Evolutionary conservation across 2,329 filamentous ascomycete genomes (phyloP).

Genomic region (Ceratocystis ficicola): DNA sequence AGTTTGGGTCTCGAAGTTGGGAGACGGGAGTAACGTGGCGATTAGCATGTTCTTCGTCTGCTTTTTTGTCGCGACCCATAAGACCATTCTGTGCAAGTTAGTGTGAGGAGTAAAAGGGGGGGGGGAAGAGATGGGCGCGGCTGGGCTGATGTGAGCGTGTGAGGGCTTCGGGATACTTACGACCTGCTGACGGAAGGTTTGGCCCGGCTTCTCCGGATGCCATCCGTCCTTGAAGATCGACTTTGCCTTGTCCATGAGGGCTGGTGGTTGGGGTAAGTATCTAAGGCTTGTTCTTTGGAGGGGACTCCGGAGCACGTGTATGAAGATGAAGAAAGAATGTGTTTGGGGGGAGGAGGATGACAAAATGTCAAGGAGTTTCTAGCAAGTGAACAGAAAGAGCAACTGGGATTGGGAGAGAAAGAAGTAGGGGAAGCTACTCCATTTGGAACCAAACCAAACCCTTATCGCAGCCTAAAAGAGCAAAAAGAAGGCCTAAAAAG

Average conservation of each 20-base stretch:
- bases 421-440: slow-evolving; percentile 22
- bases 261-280: background rate
- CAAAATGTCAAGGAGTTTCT: background rate
- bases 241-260: slow-evolving; percentile 19
- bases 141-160: background rate
- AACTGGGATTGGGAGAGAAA: background rate
- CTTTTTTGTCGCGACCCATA: slow-evolving; percentile 33
- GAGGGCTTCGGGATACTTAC: slow-evolving; percentile 22
- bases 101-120: background rate
- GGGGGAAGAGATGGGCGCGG: background rate
- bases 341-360: background rate
- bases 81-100: slow-evolving; percentile 34
- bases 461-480: slow-evolving; percentile 6
- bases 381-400: background rate
- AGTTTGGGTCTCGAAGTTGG: slow-evolving; percentile 59
- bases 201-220: slow-evolving; percentile 21
- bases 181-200: slow-evolving; percentile 31
- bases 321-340: background rate
- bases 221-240: slow-evolving; percentile 20
- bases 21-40: slow-evolving; percentile 49
- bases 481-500: background rate
- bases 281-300: background rate
- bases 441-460: slow-evolving; percentile 24
- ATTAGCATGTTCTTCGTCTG: slow-evolving; percentile 26
- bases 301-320: too few relatives aligned